These are phyloP conservation scores for barley (Hordeum vulgare) DNA, from an alignment of 176 grass and related monocot species.

Conservation along the genomic window DNA sequence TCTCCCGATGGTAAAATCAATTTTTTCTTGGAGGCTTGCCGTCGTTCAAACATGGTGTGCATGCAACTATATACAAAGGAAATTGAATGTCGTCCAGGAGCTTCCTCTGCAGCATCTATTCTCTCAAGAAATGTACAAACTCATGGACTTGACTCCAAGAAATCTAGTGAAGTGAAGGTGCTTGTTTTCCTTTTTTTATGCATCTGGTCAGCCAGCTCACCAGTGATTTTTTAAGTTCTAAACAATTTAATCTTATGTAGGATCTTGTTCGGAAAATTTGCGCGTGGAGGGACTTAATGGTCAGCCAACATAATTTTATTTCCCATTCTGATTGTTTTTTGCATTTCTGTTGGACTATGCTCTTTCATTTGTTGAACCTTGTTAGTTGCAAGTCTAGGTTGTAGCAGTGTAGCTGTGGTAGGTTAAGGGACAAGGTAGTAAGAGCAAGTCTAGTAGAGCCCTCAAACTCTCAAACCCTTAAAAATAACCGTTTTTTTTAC, in stretches of 20 bases:
- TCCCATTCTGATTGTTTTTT: not conserved
- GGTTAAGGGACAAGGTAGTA: not conserved
- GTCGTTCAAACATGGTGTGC: constrained; percentile 85
- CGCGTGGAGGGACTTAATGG: constrained; percentile 97
- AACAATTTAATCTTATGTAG: constrained; percentile 39
- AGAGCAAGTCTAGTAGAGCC: too few relatives aligned
- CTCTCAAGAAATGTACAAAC: constrained; percentile 66
- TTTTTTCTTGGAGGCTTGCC: constrained; percentile 81
- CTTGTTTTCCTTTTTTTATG: constrained; percentile 33
- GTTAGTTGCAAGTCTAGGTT: not conserved
- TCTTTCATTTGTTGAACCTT: not conserved
- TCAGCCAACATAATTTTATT: constrained; percentile 37
- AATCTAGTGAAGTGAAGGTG: constrained; percentile 78
- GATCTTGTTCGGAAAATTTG: constrained; percentile 93
- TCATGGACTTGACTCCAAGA: constrained; percentile 51
- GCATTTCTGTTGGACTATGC: not conserved
- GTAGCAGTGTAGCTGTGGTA: not conserved
- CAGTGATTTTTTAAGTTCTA: constrained; percentile 5
- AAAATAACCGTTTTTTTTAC: too few relatives aligned
- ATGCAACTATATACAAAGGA: constrained; percentile 90
- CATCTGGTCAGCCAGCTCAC: constrained; percentile 5
- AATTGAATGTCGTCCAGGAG: constrained; percentile 66
- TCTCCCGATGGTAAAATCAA: constrained; percentile 58
- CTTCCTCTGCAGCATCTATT: constrained; percentile 77
- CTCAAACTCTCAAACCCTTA: too few relatives aligned